A percentile compares a stretch with the other conserved stretches of the same genome.
These are phyloP conservation scores for Fusarium lateritium DNA, from an alignment of 2,329 filamentous ascomycete genomes.

Conservation along the genomic window DNA sequence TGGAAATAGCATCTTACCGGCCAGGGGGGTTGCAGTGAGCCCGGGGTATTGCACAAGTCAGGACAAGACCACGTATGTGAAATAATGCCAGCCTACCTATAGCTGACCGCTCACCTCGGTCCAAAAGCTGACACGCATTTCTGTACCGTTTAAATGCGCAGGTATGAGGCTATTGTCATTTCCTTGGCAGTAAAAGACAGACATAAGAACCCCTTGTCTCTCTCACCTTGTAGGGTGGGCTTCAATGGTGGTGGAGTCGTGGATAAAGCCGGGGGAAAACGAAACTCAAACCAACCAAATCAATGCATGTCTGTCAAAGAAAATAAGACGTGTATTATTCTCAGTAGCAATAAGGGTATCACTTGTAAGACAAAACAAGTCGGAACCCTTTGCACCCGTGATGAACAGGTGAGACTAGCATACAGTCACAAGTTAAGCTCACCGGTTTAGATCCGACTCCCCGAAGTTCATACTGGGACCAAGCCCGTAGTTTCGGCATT, in stretches of 20 bases:
- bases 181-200: slow-evolving; percentile 12
- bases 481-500: slow-evolving; percentile 14
- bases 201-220: slow-evolving; percentile 22
- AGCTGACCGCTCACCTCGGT: slow-evolving; percentile 1
- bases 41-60: slow-evolving; percentile 4
- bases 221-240: background rate
- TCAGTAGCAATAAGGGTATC: background rate
- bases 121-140: slow-evolving; percentile 19
- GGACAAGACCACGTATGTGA: background rate
- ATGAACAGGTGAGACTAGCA: background rate
- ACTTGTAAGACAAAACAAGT: slow-evolving; percentile 14
- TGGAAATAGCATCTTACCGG: slow-evolving; percentile 28
- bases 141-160: background rate
- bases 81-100: slow-evolving; percentile 1
- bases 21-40: slow-evolving; percentile 11
- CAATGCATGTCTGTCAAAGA: slow-evolving; percentile 11
- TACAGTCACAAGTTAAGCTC: background rate
- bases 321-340: slow-evolving; percentile 3
- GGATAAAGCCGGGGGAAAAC: slow-evolving; percentile 9
- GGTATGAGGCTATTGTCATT: slow-evolving; percentile 16
- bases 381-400: slow-evolving; percentile 6
- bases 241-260: slow-evolving; percentile 1
- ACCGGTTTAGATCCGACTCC: slow-evolving; percentile 29
- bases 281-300: background rate
- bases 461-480: slow-evolving; percentile 12